phyloP scores from a whole-genome alignment of 2,329 filamentous ascomycete genomes.

The Emydomyces testavorans region DNA sequence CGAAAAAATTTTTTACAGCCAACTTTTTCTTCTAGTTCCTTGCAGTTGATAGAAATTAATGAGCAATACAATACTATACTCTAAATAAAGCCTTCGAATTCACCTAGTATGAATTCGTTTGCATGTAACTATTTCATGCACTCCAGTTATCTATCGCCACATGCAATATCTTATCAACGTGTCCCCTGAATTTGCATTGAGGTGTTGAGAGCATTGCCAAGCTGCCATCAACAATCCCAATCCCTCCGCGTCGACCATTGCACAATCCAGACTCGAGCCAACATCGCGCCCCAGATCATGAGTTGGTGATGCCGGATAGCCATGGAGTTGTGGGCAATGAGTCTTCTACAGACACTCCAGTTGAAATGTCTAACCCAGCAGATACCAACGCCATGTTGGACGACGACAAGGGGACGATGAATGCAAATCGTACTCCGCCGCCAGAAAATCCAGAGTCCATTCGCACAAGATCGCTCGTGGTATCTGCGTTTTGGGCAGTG shows the following conservation, averaged over 20 bases:
- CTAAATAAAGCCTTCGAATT: too few species aligned
- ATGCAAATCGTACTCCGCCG: slow-evolving; percentile 44
- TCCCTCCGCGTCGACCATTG: neutral
- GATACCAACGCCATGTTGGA: neutral
- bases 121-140: too few species aligned
- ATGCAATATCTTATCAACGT: too few species aligned
- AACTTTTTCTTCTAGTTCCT: too few species aligned
- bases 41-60: too few species aligned
- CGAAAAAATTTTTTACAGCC: too few species aligned
- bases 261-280: neutral
- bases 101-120: too few species aligned
- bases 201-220: neutral
- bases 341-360: slow-evolving; percentile 2
- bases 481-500: slow-evolving; percentile 83
- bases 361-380: neutral
- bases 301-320: slow-evolving; percentile 13
- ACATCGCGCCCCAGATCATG: slow-evolving; percentile 6
- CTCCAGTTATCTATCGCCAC: too few species aligned
- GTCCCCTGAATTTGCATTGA: slow-evolving; percentile 2
- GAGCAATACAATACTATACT: too few species aligned
- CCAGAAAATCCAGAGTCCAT: slow-evolving; percentile 62
- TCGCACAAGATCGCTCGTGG: slow-evolving; percentile 59
- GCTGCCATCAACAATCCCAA: neutral
- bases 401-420: neutral
- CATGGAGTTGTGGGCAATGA: slow-evolving; percentile 11